Conservation (phyloP, 192 early-diverging fungal genomes). For the Coemansia sp. region DNA sequence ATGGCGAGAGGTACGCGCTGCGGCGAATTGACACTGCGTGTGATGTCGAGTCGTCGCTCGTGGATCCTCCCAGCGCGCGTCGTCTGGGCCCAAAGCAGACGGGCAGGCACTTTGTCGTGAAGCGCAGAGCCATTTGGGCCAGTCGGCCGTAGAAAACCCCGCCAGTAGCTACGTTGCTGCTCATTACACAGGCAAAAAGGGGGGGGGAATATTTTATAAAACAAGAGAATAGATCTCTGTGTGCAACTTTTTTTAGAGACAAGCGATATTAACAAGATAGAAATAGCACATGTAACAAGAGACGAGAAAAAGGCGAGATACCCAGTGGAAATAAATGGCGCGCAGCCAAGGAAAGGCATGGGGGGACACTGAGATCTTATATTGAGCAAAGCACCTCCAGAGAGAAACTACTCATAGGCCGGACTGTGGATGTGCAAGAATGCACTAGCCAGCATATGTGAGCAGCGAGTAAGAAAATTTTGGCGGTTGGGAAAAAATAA, state of each 20-base stretch:
- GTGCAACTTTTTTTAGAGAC: background rate
- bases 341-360: background rate
- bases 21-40: constrained; percentile 41
- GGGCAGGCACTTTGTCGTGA: constrained; percentile 31
- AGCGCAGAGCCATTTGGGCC: constrained; percentile 22
- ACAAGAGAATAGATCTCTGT: too few species aligned
- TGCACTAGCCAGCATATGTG: too few species aligned
- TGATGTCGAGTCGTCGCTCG: constrained; percentile 20
- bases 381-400: too few species aligned
- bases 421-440: background rate
- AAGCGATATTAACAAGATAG: background rate
- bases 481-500: background rate
- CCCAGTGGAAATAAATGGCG: background rate
- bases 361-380: too few species aligned
- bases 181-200: constrained; percentile 4
- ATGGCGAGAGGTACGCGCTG: constrained; percentile 41
- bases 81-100: constrained; percentile 30
- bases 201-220: background rate
- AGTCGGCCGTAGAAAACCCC: constrained; percentile 45
- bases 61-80: constrained; percentile 5
- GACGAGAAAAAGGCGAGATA: background rate
- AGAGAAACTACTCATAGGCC: background rate
- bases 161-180: constrained; percentile 11
- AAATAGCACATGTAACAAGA: background rate
- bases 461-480: too few species aligned